Evolutionary conservation across 2,329 filamentous ascomycete genomes (phyloP).

Genomic region (Botrytis sinoallii): DNA sequence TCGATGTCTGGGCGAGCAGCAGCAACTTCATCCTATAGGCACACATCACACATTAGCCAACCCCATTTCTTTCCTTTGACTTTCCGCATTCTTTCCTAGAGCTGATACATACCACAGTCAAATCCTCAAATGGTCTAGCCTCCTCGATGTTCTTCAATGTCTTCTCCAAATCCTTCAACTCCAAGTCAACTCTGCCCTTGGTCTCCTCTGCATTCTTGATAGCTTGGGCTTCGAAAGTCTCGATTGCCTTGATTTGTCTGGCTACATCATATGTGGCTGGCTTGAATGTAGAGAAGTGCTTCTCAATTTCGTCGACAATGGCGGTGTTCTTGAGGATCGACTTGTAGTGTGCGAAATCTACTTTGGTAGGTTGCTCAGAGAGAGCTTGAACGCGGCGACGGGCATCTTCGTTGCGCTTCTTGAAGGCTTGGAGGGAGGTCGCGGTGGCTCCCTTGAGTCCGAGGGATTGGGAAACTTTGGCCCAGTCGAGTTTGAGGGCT

Average conservation of each 20-base stretch:
- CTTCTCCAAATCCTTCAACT: slow-evolving; percentile 90
- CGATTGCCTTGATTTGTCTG: slow-evolving; percentile 96
- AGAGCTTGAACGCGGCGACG: slow-evolving; percentile 88
- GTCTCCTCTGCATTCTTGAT: slow-evolving; percentile 96
- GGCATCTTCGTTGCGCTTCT: slow-evolving; percentile 99
- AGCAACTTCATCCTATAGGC: slow-evolving; percentile 80
- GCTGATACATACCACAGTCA: slow-evolving; percentile 82
- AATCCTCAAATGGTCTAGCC: slow-evolving; percentile 90
- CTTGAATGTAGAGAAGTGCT: slow-evolving; percentile 88
- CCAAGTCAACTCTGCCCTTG: slow-evolving; percentile 91
- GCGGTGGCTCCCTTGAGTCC: slow-evolving; percentile 95
- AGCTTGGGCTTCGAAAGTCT: slow-evolving; percentile 95
- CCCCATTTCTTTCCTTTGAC: not conserved
- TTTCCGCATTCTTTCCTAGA: not conserved
- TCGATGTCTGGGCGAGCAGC: slow-evolving; percentile 95
- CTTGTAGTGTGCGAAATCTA: slow-evolving; percentile 96
- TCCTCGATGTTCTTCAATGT: slow-evolving; percentile 97
- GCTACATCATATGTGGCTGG: slow-evolving; percentile 86
- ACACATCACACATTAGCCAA: slow-evolving; percentile 20
- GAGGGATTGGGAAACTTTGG: slow-evolving; percentile 88
- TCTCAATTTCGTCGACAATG: slow-evolving; percentile 95
- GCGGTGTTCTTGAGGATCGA: slow-evolving; percentile 91
- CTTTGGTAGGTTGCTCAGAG: slow-evolving; percentile 75
- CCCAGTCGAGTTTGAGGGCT: slow-evolving; percentile 99
- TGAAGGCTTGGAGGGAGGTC: slow-evolving; percentile 88